Conservation (phyloP, 768 basidiomycete species). For the Lentinula guzmanii region DNA sequence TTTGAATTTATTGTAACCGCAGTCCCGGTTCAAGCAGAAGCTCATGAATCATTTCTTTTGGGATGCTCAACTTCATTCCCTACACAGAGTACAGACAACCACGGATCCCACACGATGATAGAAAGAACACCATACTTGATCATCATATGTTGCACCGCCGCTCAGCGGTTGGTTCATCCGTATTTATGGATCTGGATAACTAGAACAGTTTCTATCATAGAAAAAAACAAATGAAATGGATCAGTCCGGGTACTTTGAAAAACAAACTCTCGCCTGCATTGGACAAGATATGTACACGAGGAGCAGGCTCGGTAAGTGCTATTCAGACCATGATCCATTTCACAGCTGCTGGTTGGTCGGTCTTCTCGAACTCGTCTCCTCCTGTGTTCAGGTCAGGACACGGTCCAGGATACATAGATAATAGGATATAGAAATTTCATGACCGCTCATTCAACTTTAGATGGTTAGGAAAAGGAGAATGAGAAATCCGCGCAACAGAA, state of each 20-base stretch:
- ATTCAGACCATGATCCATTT: background rate
- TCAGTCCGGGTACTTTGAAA: background rate
- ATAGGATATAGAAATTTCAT: background rate
- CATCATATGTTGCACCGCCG: background rate
- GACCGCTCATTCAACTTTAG: too few species aligned
- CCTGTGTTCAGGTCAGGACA: background rate
- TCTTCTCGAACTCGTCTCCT: background rate
- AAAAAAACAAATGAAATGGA: background rate
- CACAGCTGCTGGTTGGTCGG: background rate
- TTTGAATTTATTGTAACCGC: background rate
- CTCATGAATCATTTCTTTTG: background rate
- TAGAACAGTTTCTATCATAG: background rate
- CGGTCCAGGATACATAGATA: background rate
- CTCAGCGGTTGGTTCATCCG: background rate
- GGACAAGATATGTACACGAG: background rate
- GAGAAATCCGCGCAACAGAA: background rate
- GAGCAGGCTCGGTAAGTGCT: background rate
- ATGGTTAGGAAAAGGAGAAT: background rate
- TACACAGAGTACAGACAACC: background rate
- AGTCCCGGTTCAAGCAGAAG: background rate
- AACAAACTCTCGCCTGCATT: background rate
- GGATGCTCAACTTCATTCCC: background rate
- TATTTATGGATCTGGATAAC: background rate
- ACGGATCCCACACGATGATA: background rate
- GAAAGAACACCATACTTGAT: background rate